Base-by-base conservation (phyloP, 2,329 filamentous ascomycete genomes). In the Paecilomyces sp. region DNA sequence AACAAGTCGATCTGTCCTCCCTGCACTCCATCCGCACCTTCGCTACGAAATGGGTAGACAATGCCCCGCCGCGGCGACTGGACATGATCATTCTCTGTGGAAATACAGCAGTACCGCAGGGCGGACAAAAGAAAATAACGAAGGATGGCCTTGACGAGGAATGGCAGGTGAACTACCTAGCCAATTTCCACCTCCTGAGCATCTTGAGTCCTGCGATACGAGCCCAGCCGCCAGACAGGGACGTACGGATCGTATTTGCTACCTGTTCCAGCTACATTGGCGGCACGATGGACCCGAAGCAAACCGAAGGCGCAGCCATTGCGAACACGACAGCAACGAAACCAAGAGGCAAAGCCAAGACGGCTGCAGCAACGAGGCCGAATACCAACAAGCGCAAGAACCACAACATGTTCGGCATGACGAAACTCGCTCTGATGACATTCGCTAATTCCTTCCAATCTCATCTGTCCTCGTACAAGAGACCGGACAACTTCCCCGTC, bases 41-140 rank as follows among this genome's bases (percentile, higher is more conserved):
- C 73, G 94, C 94, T 12, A 99, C 94, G 0, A 93, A 91, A 79
- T 99, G 95, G 93, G 91, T 99, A 65, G 93, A 99, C 74, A 97
- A 97, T 74, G 85, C 90, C 24, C 93, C 94, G 2, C 91, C 92
- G 8, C 83, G 95, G 59, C 83, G 95, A 55, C 79, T 99, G 6
- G 94, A 99, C 74, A 92, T 93, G 86, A 80, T 99, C 54, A 84
- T 99, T 22, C 82, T 99, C 18, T 96, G 92, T 73, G 94, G 88
- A 9, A 89, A 89, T 53, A 88, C 88, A 0, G 79, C 92, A 65
- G 2, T 83, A 83, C 11, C 89, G 1, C 59, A 70, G 2, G 54
- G 87, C 1, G 81, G 83, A 4, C 77, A 80, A 64, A 79, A 84
- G 30, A 78, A 74, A 1, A 78, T 84, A 64, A 96, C 92, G 0